Percentiles rank a stretch among this genome's conserved stretches.
phyloP scores from a whole-genome alignment of 768 basidiomycete species.

The Dendrothele bispora region DNA sequence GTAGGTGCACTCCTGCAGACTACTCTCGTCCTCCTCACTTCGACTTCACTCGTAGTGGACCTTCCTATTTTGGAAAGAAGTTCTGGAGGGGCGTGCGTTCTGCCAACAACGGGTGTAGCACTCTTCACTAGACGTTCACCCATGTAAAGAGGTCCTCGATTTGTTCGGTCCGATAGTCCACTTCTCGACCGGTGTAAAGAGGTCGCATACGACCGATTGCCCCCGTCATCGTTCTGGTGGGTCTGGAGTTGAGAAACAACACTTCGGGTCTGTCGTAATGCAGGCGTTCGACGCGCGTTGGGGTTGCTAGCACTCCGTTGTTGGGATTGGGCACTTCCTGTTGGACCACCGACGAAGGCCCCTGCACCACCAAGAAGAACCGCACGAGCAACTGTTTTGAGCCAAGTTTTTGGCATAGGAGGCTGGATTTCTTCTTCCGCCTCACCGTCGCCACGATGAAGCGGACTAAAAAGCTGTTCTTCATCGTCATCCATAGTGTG shows the following conservation, averaged over 20 bases:
- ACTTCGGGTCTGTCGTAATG: background rate
- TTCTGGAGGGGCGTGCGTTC: conserved; percentile 1
- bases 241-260: conserved; percentile 16
- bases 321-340: conserved; percentile 8
- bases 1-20: conserved; percentile 50
- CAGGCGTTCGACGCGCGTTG: conserved; percentile 8
- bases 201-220: background rate
- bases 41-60: conserved; percentile 8
- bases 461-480: conserved; percentile 16
- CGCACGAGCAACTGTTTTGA: conserved; percentile 67
- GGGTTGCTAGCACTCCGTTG: conserved; percentile 26
- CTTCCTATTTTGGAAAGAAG: conserved; percentile 5
- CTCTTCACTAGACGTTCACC: background rate
- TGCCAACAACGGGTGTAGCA: background rate
- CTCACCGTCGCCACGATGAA: conserved; percentile 26
- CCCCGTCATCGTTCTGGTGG: conserved; percentile 11
- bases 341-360: conserved; percentile 44
- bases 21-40: conserved; percentile 39
- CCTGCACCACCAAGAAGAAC: conserved; percentile 55
- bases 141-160: conserved; percentile 12
- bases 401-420: conserved; percentile 70
- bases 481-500: conserved; percentile 25
- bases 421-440: conserved; percentile 33
- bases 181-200: conserved; percentile 13
- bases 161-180: conserved; percentile 38